Conservation (phyloP, 2,329 filamentous ascomycete species). For the Phialocephala subalpina region DNA sequence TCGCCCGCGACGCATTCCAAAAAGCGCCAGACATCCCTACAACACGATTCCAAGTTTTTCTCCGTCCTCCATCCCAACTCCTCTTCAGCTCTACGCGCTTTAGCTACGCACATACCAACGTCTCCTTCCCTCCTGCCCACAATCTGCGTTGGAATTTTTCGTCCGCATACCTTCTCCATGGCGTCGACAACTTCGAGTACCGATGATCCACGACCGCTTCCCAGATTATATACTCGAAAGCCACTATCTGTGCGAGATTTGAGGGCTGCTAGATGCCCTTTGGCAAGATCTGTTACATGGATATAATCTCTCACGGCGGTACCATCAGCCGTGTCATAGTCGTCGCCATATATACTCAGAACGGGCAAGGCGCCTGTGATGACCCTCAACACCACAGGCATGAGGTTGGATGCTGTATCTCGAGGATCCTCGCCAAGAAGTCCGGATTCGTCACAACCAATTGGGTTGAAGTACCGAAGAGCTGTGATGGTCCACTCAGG, state of each 20-base stretch:
- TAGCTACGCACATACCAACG: constrained; percentile 53
- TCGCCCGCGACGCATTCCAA: constrained; percentile 26
- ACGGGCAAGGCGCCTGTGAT: constrained; percentile 60
- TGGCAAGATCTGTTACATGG: constrained; percentile 70
- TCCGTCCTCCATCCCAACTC: constrained; percentile 54
- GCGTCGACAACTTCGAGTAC: constrained; percentile 53
- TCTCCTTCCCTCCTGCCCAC: constrained; percentile 52
- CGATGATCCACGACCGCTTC: constrained; percentile 54
- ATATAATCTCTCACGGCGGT: constrained; percentile 74
- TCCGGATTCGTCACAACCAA: constrained; percentile 71
- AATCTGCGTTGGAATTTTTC: constrained; percentile 48
- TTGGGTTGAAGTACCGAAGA: constrained; percentile 73
- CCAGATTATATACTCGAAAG: constrained; percentile 55
- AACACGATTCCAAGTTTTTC: constrained; percentile 36
- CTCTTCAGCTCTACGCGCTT: constrained; percentile 47
- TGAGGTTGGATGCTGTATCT: constrained; percentile 67
- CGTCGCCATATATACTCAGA: constrained; percentile 68
- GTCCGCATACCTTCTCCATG: constrained; percentile 48
- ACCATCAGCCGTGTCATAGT: constrained; percentile 72
- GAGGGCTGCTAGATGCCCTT: constrained; percentile 68
- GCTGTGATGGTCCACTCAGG: constrained; percentile 69
- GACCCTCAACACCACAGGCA: constrained; percentile 69
- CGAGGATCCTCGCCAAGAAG: constrained; percentile 70
- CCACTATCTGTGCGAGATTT: constrained; percentile 44
- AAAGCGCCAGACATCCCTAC: constrained; percentile 36